Percentiles rank a stretch among this genome's conserved stretches.
Evolutionary conservation across 108 stramenopile genomes (phyloP).

Genomic region (Nitzschia sp.): DNA sequence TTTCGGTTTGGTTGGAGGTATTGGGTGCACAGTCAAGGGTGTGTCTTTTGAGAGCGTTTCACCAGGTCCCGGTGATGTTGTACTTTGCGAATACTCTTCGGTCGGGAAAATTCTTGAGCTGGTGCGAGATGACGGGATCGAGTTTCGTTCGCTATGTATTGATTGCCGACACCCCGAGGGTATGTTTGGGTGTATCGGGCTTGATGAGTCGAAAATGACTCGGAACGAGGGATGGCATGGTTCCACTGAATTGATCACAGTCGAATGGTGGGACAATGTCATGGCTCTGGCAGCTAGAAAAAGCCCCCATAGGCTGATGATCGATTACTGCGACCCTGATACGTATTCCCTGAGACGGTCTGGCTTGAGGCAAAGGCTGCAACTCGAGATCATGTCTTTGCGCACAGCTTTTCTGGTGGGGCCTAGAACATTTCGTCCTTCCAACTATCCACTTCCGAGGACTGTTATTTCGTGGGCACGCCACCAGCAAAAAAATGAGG

Average conservation of each 20-base stretch:
- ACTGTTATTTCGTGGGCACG: conserved; percentile 36
- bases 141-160: conserved; percentile 28
- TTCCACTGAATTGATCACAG: conserved; percentile 19
- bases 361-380: conserved; percentile 18
- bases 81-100: conserved; percentile 58
- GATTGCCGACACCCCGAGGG: conserved; percentile 38
- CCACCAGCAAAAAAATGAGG: conserved; percentile 15
- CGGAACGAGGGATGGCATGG: background rate
- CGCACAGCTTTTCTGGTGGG: conserved; percentile 36
- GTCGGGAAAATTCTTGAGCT: conserved; percentile 22
- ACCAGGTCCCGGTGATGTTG: conserved; percentile 33
- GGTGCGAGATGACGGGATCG: background rate
- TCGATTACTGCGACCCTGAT: conserved; percentile 28
- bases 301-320: conserved; percentile 14
- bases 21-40: conserved; percentile 3
- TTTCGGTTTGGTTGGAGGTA: conserved; percentile 30
- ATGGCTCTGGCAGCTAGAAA: background rate
- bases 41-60: background rate
- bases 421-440: conserved; percentile 13
- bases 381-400: conserved; percentile 33
- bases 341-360: conserved; percentile 5
- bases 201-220: background rate
- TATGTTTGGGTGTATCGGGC: conserved; percentile 13
- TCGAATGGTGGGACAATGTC: conserved; percentile 38
- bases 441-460: conserved; percentile 14